Percentiles rank a stretch among this genome's conserved stretches.
These are phyloP conservation scores for Cyclotella cryptica DNA, from an alignment of 108 stramenopile species.

Conservation along the genomic window DNA sequence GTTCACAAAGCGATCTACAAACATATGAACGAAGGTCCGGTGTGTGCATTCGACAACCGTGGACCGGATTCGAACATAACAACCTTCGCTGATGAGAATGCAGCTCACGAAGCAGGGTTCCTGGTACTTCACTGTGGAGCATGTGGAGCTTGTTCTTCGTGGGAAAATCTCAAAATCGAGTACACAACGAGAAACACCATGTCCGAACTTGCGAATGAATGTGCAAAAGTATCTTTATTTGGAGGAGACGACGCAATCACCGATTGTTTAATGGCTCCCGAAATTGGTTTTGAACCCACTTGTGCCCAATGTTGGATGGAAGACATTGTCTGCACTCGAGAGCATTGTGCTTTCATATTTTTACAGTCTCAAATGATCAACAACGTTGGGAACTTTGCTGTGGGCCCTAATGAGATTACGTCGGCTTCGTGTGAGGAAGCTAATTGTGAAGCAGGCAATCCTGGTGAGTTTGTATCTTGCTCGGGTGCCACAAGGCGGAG, in stretches of 20 bases:
- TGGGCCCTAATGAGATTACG: slow-evolving; percentile 56
- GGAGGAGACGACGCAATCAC: slow-evolving; percentile 57
- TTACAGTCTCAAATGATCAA: slow-evolving; percentile 60
- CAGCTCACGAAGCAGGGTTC: slow-evolving; percentile 52
- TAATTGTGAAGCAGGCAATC: slow-evolving; percentile 49
- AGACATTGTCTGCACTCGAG: slow-evolving; percentile 62
- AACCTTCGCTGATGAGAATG: slow-evolving; percentile 54
- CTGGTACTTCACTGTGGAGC: slow-evolving; percentile 61
- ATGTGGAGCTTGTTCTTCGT: slow-evolving; percentile 61
- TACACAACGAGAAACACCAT: slow-evolving; percentile 50
- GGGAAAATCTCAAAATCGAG: slow-evolving; percentile 56
- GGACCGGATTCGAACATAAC: slow-evolving; percentile 55
- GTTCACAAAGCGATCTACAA: slow-evolving; percentile 44
- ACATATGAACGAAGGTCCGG: slow-evolving; percentile 46
- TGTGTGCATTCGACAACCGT: slow-evolving; percentile 65
- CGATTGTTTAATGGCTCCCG: slow-evolving; percentile 46
- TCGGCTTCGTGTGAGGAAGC: slow-evolving; percentile 56
- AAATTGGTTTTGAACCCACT: slow-evolving; percentile 50
- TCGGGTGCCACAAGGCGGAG: slow-evolving; percentile 51
- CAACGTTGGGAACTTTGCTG: slow-evolving; percentile 54
- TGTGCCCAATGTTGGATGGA: slow-evolving; percentile 65
- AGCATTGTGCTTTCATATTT: slow-evolving; percentile 61
- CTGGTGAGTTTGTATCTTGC: slow-evolving; percentile 49
- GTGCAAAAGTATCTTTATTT: slow-evolving; percentile 45
- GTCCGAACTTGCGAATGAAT: slow-evolving; percentile 34